Base-by-base conservation (phyloP, 371 early-diverging fungal genomes). In the Nematocida homosporus region DNA sequence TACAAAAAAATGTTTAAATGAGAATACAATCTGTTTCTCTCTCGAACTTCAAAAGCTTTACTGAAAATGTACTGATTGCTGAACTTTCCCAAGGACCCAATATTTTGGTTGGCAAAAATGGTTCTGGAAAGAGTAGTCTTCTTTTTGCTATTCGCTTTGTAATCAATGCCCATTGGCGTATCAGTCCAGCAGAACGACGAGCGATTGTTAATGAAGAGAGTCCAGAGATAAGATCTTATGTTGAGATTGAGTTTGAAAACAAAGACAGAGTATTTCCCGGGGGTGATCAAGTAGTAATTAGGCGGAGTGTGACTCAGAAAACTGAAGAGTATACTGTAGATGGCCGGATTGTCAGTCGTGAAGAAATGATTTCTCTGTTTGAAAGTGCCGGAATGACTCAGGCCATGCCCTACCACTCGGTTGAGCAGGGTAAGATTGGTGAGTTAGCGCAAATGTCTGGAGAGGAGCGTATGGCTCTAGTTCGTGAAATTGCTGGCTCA, bases 61-160 rank as follows among this genome's bases (percentile, higher is more conserved):
- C 65, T 32, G 60, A 54, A 16, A 40, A 60, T 37, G 50, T 60
- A 27, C 3, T 30, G 20, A 38, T 83, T 2, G 51, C 30, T 16
- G n/a, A 40, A 10, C 27, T 84, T 1, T 63, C 69, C n/a, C 32
- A 52, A 20, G 30, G 56, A 5, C 41, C 18, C 34, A 83, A 82
- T 56, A 66, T 85, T 4, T 61, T 85, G 25, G 42, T 82, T n/a
- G 98, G 97, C 40, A 87, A 93, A 77, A 98, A 97, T 83, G 99
- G 99, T 42, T 90, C 94, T 5, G 99, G 97, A 29, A 99, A 99
- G 85, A 92, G 92, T 83, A 99, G 95, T 84, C 94, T 99, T 82
- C 93, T 99, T 81, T 88, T 69, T 88, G 97, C 99, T 2, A 91
- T 95, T 68, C 89, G 93, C 4, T 95, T 95, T 81, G 93, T 94